Evolutionary conservation across 371 early-diverging fungal species (phyloP), one percentile per base, ranked within the genome.

Genomic region (Mucor mucedo): DNA sequence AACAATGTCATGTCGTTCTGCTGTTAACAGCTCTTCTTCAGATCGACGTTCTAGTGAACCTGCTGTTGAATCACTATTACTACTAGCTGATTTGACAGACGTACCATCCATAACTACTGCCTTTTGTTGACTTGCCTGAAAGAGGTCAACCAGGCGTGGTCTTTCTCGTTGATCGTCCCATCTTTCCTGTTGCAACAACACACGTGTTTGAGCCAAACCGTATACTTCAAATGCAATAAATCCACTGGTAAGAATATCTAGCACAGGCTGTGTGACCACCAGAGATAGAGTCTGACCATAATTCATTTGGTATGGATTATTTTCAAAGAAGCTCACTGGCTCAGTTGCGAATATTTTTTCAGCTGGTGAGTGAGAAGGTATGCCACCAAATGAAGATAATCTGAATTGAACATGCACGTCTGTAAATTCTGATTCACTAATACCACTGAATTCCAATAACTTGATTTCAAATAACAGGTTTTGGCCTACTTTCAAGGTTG

Each of bases 331-430:
- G 28, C 75, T 76, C 14, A 71, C 78, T 30, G 87, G 85, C 29
- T 90, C 88, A 0, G 92, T 91, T 2, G 89, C 78, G 72, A 79
- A 92, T 11, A 88, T 58, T n/a, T 86, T 83, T 60, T 91, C 91
- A 0, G 70, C 70, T 1, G 66, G 58, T 2, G 87, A 75, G 55
- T 78, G 71, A 10, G 69, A 49, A 11, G 68, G 54, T 11, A 79
- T 69, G 21, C 76, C 74, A 10, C 86, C 88, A 76, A 91, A 87
- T 3, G 87, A 85, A 3, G 87, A 87, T 1, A 88, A 68, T 54
- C 88, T 84, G 72, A 93, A 89, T 54, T 93, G 94, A 35, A 89
- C 87, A 68, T 95, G 96, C 10, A 94, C 87, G 53, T 89, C 84
- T 14, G 90, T 89, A 65, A 81, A 89, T 54, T 90, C 86, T 9